Conservation (phyloP, 352 stramenopile genomes). For the Globisporangium alternatum region DNA sequence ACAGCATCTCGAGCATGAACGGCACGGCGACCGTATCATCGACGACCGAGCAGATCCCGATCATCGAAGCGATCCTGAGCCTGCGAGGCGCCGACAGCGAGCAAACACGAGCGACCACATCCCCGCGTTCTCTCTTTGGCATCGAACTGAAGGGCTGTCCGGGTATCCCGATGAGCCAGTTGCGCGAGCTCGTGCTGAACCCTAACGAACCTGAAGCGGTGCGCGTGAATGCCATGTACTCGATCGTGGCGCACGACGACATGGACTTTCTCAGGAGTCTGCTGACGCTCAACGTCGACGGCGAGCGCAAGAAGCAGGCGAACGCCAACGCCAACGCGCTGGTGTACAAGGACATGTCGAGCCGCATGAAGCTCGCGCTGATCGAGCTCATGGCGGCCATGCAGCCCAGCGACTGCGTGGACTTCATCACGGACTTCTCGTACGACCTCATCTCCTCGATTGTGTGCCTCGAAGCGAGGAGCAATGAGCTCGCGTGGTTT, state of each 20-base stretch:
- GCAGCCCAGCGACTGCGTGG: conserved; percentile 50
- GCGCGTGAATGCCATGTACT: conserved; percentile 69
- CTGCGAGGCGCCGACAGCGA: conserved; percentile 42
- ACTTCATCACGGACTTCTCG: conserved; percentile 67
- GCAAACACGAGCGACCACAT: conserved; percentile 19
- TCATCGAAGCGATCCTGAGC: conserved; percentile 75
- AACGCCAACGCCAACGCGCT: conserved; percentile 45
- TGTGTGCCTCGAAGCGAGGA: conserved; percentile 74
- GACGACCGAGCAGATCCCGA: conserved; percentile 71
- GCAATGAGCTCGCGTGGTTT: conserved; percentile 81
- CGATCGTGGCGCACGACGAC: conserved; percentile 62
- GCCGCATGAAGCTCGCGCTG: conserved; percentile 62
- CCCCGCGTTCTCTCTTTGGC: conserved; percentile 46
- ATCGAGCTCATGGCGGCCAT: conserved; percentile 67
- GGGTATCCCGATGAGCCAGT: conserved; percentile 55
- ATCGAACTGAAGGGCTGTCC: conserved; percentile 46
- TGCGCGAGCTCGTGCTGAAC: conserved; percentile 65
- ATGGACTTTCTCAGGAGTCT: conserved; percentile 64
- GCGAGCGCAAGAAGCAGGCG: conserved; percentile 65
- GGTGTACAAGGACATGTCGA: conserved; percentile 69
- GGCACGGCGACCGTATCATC: conserved; percentile 69
- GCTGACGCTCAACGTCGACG: conserved; percentile 42
- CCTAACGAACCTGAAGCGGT: conserved; percentile 49
- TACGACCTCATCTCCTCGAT: conserved; percentile 86
- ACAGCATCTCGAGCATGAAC: conserved; percentile 66